These are phyloP conservation scores for Fusarium zealandicum DNA, from an alignment of 2,329 filamentous ascomycete species.

Conservation along the genomic window DNA sequence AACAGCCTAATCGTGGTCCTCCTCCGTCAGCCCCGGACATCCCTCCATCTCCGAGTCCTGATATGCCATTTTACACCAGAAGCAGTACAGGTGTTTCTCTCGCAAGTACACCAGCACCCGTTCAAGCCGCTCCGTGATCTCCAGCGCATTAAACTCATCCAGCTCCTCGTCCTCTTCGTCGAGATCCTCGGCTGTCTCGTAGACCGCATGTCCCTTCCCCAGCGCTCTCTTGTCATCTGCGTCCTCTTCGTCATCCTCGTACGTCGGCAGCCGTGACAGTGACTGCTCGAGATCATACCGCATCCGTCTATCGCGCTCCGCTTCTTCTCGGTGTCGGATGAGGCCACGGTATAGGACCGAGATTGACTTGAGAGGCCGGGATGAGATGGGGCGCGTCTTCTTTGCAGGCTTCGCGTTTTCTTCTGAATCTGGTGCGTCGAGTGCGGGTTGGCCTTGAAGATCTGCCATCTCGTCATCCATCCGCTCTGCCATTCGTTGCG, in stretches of 20 bases:
- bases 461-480: conserved; percentile 66
- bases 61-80: conserved; percentile 93
- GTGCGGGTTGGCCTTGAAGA: not conserved
- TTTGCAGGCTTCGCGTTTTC: conserved; percentile 36
- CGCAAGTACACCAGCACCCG: conserved; percentile 75
- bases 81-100: conserved; percentile 80
- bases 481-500: conserved; percentile 82
- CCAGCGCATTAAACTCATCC: conserved; percentile 77
- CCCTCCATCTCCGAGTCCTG: conserved; percentile 78
- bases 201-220: conserved; percentile 62
- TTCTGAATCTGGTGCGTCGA: conserved; percentile 25
- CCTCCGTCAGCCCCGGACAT: conserved; percentile 86
- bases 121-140: conserved; percentile 69
- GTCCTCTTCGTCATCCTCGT: conserved; percentile 75
- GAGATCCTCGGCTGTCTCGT: conserved; percentile 70
- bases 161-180: conserved; percentile 84
- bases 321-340: conserved; percentile 72
- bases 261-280: conserved; percentile 67
- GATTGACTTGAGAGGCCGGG: conserved; percentile 68
- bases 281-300: conserved; percentile 71
- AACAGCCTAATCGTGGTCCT: conserved; percentile 69
- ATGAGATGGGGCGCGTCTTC: conserved; percentile 49
- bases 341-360: conserved; percentile 83
- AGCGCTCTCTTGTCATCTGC: conserved; percentile 75
- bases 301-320: conserved; percentile 71